Evolutionary conservation across 768 basidiomycete genomes (phyloP), one percentile per base, ranked within the genome.

Genomic region (Suillus hirtellus): DNA sequence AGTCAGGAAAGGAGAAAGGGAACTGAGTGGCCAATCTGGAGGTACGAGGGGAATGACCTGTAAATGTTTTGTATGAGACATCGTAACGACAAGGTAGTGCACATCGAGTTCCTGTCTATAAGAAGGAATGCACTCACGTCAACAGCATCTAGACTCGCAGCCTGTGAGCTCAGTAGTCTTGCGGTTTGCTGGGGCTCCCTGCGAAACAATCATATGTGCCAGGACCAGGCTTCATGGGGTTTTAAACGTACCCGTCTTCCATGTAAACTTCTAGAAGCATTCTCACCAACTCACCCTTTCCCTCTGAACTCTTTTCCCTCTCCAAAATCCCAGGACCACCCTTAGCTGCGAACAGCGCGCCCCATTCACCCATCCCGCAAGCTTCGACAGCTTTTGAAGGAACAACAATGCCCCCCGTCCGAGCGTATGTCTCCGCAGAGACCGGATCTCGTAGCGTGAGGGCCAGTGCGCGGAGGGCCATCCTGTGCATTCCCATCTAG

Each of bases 351-450:
- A 76, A 76, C 72, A 67, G 75, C 61, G 47, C 65, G 40, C 53
- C 71, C 73, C 71, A 75, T 59, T 69, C 70, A 69, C 76, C 62
- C 83, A 84, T 31, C 84, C 74, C 59, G 78, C 77, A 63, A 66
- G 76, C 14, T 80, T 84, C 90, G 83, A 91, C 50, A 76, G 77
- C 68, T 79, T 84, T 69, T 80, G 82, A 27, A 82, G 86, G 44
- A 88, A 97, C 77, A 27, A 96, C 83, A 24, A 86, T 84, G 5
- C 95, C 93, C 19, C 87, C 88, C 38, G 90, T 84, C 1, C 89
- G 84, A 69, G 95, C 96, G 74, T 95, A 97, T 5, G 88, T 83
- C 71, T 96, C 93, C 0, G 95, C 93, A 2, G 93, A 90, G 0
- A 84, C 77, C 0, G 84, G 79, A 71, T 98, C 96, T 59, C 83